These are phyloP conservation scores for Pisolithus marmoratus DNA, from an alignment of 768 basidiomycete genomes.

Conservation along the genomic window DNA sequence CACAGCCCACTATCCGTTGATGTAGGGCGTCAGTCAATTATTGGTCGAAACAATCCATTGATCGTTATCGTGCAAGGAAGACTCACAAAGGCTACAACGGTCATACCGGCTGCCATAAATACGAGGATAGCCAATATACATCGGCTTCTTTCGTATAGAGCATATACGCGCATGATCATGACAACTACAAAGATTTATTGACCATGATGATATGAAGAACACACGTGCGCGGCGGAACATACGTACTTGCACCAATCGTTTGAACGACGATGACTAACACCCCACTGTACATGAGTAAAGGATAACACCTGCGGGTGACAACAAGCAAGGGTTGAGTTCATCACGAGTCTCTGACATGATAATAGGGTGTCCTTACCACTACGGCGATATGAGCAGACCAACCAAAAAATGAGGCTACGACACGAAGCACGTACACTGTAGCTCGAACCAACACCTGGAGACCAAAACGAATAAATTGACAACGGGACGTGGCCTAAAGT, in stretches of 20 bases:
- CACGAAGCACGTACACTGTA: not conserved
- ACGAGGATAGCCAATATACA: not conserved
- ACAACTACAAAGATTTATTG: not conserved
- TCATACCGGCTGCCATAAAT: not conserved
- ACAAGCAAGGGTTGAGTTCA: not conserved
- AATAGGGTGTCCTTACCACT: not conserved
- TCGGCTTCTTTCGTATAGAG: not conserved
- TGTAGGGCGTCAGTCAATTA: not conserved
- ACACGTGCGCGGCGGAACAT: not conserved
- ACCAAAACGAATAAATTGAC: slow-evolving; percentile 33
- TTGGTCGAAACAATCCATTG: not conserved
- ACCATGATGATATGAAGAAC: not conserved
- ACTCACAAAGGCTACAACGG: not conserved
- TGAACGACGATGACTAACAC: not conserved
- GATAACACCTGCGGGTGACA: not conserved
- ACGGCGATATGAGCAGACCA: not conserved
- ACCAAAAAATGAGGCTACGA: not conserved
- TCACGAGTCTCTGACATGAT: not conserved
- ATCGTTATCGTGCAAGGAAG: not conserved
- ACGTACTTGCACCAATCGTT: not conserved
- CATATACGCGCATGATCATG: slow-evolving; percentile 2
- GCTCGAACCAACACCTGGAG: not conserved
- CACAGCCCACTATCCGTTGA: too few species aligned
- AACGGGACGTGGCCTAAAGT: slow-evolving; percentile 36
- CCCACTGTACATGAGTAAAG: not conserved